Evolutionary conservation across 257 asterid genomes (phyloP).

Genomic region (Primulina tabacum): DNA sequence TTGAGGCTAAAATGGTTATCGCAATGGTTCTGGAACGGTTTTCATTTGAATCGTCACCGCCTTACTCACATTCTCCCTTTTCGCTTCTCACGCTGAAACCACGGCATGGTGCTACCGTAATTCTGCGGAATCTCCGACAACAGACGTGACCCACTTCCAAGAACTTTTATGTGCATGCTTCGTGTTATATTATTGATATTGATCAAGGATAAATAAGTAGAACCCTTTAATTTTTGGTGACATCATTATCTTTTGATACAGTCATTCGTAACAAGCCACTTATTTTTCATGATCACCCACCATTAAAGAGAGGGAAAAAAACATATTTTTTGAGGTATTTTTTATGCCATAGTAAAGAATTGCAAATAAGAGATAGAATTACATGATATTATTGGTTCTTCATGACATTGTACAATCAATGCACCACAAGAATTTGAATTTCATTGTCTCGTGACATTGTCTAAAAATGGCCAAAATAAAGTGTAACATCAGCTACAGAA

Average conservation of each 20-base stretch:
- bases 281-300: no score
- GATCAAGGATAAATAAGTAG: no score
- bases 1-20: not conserved
- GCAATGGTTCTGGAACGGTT: not conserved
- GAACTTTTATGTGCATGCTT: not conserved
- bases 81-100: not conserved
- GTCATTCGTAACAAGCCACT: no score
- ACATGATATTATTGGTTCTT: constrained; percentile 16
- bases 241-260: not conserved
- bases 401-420: constrained; percentile 24
- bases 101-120: not conserved
- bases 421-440: constrained; percentile 35
- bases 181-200: not conserved
- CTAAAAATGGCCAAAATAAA: constrained; percentile 29
- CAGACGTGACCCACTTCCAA: not conserved
- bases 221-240: not conserved
- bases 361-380: not conserved
- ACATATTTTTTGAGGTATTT: not conserved
- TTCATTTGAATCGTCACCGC: not conserved
- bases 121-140: not conserved
- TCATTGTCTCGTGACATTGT: constrained; percentile 30
- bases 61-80: not conserved
- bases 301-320: no score
- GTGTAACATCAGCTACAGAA: not conserved
- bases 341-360: not conserved